Conservation (phyloP, 192 early-diverging fungal species). For the Coemansia umbellata region DNA sequence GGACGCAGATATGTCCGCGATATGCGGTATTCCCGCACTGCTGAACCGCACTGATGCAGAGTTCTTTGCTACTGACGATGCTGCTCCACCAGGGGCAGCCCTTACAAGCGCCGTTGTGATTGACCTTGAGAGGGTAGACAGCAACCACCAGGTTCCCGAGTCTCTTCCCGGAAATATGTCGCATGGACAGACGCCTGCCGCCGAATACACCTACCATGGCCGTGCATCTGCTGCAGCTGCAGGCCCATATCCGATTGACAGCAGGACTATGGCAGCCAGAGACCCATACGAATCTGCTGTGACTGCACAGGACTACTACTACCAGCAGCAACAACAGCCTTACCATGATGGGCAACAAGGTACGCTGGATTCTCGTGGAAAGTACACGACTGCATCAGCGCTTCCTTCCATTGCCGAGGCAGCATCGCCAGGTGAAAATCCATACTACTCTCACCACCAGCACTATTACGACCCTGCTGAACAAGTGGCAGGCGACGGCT, state of each 20-base stretch:
- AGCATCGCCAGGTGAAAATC: not conserved
- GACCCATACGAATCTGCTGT: no score
- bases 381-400: not conserved
- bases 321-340: not conserved
- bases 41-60: constrained; percentile 29
- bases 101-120: not conserved
- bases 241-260: not conserved
- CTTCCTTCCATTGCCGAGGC: not conserved
- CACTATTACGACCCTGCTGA: not conserved
- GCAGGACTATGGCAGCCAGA: not conserved
- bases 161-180: not conserved
- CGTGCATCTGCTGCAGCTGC: not conserved
- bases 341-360: not conserved
- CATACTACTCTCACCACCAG: constrained; percentile 1
- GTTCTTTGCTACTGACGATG: constrained; percentile 3
- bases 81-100: not conserved
- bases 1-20: constrained; percentile 27
- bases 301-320: constrained; percentile 1
- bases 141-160: constrained; percentile 6
- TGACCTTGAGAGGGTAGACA: constrained; percentile 4
- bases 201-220: not conserved
- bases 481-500: not conserved
- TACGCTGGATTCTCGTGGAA: not conserved
- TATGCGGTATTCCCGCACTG: constrained; percentile 39
- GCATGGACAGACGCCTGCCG: not conserved